A percentile compares a stretch with the other conserved stretches of the same genome.
These are phyloP conservation scores for Naematelia aurantialba DNA, from an alignment of 768 basidiomycete species.

Conservation along the genomic window DNA sequence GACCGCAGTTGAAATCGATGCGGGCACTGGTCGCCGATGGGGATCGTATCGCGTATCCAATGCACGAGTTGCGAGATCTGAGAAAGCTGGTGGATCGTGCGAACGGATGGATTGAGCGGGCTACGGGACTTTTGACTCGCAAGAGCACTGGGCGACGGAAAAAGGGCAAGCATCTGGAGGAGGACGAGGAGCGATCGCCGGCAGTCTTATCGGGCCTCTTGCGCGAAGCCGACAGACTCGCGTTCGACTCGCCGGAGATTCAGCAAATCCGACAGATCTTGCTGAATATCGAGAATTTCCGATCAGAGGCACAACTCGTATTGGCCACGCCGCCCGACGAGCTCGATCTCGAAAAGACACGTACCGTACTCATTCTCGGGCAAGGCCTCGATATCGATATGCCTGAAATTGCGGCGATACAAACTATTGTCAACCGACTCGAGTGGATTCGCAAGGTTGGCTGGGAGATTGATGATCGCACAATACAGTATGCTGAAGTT, in stretches of 20 bases:
- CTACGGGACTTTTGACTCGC: constrained; percentile 23
- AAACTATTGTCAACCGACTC: constrained; percentile 75
- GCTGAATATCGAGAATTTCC: constrained; percentile 36
- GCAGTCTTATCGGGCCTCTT: constrained; percentile 69
- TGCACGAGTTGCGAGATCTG: constrained; percentile 68
- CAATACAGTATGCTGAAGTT: constrained; percentile 71
- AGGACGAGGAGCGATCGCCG: constrained; percentile 59
- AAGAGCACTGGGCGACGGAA: constrained; percentile 34
- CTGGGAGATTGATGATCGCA: constrained; percentile 66
- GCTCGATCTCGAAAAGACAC: constrained; percentile 33
- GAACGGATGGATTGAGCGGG: constrained; percentile 79
- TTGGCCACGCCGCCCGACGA: constrained; percentile 29
- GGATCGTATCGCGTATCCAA: constrained; percentile 72
- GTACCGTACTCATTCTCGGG: constrained; percentile 35
- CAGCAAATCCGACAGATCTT: constrained; percentile 42
- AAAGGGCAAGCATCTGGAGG: constrained; percentile 35
- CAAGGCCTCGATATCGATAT: constrained; percentile 70
- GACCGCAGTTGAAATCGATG: constrained; percentile 71
- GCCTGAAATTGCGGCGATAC: constrained; percentile 71
- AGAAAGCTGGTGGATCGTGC: constrained; percentile 75
- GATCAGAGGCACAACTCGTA: constrained; percentile 33
- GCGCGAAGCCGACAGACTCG: constrained; percentile 68
- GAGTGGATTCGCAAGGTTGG: constrained; percentile 68
- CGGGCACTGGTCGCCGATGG: constrained; percentile 81
- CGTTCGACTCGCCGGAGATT: constrained; percentile 81